phyloP scores from a whole-genome alignment of 164 flowering plant species.

The Chimonanthus salicifolius region DNA sequence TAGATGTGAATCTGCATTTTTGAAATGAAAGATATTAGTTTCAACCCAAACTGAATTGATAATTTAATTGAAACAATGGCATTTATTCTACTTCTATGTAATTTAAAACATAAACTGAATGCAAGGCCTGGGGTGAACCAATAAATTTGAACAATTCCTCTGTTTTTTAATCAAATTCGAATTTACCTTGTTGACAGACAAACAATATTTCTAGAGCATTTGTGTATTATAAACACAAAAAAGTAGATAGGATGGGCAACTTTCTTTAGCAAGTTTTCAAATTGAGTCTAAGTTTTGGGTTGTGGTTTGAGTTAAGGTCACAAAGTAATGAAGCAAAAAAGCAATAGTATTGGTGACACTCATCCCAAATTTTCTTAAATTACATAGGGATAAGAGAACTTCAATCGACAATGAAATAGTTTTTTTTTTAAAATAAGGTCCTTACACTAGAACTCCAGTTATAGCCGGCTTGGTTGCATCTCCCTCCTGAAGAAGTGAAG shows the following conservation, averaged over 20 bases:
- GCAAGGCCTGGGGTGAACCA: background rate
- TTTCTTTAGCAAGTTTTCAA: background rate
- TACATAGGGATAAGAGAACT: background rate
- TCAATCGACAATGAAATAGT: background rate
- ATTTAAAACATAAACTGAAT: background rate
- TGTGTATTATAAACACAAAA: background rate
- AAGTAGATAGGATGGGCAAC: background rate
- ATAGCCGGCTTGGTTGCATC: conserved; percentile 47
- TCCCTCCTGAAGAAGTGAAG: conserved; percentile 47
- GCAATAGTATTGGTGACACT: background rate
- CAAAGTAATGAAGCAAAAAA: background rate
- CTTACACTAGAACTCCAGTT: conserved; percentile 84
- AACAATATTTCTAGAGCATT: too few relatives aligned
- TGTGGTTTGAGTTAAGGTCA: background rate
- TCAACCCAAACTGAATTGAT: background rate
- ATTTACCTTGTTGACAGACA: too few relatives aligned
- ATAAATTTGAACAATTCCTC: background rate
- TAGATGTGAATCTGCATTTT: conserved; percentile 80
- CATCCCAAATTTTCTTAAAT: background rate
- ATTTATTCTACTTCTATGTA: background rate
- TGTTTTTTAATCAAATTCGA: background rate
- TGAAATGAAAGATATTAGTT: background rate
- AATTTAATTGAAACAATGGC: background rate
- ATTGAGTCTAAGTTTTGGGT: background rate
- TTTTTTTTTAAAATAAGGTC: background rate